Evolutionary conservation across 208 protist genomes (phyloP).

Genomic region (Leishmania amazonensis): DNA sequence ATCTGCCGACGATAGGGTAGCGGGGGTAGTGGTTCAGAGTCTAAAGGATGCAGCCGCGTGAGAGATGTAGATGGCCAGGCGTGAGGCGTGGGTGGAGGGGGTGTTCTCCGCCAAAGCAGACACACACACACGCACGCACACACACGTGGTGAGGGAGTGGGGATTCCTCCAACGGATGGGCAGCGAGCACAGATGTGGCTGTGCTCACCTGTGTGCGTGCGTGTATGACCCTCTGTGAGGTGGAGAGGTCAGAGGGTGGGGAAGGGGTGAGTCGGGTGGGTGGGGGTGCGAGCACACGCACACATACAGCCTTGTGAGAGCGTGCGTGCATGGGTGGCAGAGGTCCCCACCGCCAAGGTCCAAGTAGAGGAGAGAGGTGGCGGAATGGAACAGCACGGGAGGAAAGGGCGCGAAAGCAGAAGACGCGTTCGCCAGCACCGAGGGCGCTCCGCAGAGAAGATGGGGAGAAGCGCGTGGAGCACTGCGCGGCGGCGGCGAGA

Average conservation of each 20-base stretch:
- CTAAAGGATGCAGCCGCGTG: neutral
- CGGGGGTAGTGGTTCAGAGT: neutral
- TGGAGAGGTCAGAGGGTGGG: neutral
- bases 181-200: neutral
- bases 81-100: too few relatives aligned
- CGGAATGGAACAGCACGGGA: neutral
- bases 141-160: neutral
- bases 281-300: neutral
- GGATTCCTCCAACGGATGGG: neutral
- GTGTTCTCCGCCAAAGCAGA: neutral
- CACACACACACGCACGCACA: conserved; percentile 4
- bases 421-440: too few relatives aligned
- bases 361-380: neutral
- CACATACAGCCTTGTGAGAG: neutral
- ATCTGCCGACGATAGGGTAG: neutral
- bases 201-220: neutral
- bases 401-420: neutral
- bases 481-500: neutral
- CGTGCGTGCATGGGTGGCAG: neutral
- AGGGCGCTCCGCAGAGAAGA: neutral
- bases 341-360: neutral
- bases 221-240: neutral
- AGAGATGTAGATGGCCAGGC: neutral
- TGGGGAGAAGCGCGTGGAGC: neutral
- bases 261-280: neutral